phyloP scores from a whole-genome alignment of 257 asterid genomes.

The Lycium barbarum region DNA sequence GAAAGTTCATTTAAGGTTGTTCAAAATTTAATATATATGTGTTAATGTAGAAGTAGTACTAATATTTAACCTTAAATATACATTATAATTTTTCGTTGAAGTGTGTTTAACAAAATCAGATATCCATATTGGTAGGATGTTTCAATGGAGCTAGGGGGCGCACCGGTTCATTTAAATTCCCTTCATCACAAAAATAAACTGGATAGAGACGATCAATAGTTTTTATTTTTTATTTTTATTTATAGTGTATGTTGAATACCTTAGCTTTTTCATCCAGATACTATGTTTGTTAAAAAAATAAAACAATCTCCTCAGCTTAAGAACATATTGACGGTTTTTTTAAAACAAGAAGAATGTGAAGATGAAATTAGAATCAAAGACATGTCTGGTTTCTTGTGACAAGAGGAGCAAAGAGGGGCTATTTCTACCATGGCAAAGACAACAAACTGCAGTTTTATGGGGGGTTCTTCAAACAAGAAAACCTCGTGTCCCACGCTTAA shows the following conservation, averaged over 20 bases:
- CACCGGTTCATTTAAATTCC: too few species aligned
- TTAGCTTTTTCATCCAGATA: background rate
- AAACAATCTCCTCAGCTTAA: background rate
- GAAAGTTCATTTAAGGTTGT: background rate
- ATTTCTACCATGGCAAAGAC: background rate
- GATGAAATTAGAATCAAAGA: background rate
- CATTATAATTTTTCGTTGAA: too few species aligned
- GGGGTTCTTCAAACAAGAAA: background rate
- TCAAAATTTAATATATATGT: too few species aligned
- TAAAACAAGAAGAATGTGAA: background rate
- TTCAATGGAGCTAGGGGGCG: too few species aligned
- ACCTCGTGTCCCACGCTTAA: constrained; percentile 17
- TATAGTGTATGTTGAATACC: background rate
- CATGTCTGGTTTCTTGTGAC: background rate
- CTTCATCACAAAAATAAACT: too few species aligned
- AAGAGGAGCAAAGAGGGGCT: constrained; percentile 6
- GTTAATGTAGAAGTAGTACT: too few species aligned
- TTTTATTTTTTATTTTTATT: background rate
- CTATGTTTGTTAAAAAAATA: too few species aligned
- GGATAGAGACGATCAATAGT: background rate
- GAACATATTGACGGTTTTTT: background rate
- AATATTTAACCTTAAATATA: too few species aligned
- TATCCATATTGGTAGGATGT: too few species aligned
- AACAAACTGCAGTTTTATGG: background rate
- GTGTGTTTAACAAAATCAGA: too few species aligned